Percentiles rank a stretch among this genome's conserved stretches.
Evolutionary conservation across 331 rosid genomes (phyloP).

Genomic region (Pyracantha coccinea): DNA sequence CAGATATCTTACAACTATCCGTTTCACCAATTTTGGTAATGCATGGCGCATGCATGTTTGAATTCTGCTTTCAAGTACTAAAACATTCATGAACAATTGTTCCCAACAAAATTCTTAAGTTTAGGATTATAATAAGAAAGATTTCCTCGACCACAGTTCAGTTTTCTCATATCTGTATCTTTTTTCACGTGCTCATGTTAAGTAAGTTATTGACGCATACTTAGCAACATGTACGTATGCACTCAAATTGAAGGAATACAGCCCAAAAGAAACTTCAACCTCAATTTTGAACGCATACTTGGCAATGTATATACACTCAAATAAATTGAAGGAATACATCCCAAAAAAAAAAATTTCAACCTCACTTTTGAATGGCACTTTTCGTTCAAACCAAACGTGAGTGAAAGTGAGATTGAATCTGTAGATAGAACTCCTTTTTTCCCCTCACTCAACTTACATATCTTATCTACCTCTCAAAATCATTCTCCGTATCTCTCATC

Average conservation of each 20-base stretch:
- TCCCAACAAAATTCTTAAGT: neutral
- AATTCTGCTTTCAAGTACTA: neutral
- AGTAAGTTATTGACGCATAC: neutral
- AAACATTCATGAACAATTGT: neutral
- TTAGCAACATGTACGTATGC: neutral
- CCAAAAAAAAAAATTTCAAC: conserved; percentile 5
- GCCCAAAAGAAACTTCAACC: neutral
- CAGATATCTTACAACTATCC: neutral
- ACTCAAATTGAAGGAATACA: neutral
- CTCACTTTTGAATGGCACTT: neutral
- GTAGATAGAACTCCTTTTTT: neutral
- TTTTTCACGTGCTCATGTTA: neutral
- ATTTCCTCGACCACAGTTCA: too few relatives aligned
- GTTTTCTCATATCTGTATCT: neutral
- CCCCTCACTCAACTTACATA: conserved; percentile 31
- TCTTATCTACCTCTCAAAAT: conserved; percentile 26
- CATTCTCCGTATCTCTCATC: conserved; percentile 17
- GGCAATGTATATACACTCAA: too few relatives aligned
- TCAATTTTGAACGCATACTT: too few relatives aligned
- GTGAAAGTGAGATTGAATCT: neutral
- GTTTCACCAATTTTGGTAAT: neutral
- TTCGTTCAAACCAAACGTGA: conserved; percentile 2
- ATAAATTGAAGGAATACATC: too few relatives aligned
- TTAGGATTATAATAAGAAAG: too few relatives aligned
- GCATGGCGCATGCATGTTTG: neutral